These are phyloP conservation scores for Halophytophthora polymorphica DNA, from an alignment of 352 stramenopile genomes.

Conservation along the genomic window DNA sequence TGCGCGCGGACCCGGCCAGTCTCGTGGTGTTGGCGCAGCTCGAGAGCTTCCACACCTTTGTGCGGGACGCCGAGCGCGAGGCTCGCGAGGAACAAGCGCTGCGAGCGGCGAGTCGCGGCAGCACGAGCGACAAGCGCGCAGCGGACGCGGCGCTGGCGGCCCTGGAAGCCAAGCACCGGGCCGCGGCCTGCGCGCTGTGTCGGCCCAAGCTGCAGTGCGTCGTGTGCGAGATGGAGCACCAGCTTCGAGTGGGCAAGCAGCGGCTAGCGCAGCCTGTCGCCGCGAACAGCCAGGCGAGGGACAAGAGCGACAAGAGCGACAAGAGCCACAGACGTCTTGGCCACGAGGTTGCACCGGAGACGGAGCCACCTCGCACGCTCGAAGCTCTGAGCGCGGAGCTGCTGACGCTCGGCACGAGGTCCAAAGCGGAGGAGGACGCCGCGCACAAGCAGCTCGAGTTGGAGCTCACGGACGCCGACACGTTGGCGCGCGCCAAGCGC, in stretches of 20 bases:
- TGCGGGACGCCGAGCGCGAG: conserved; percentile 19
- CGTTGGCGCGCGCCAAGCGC: conserved; percentile 25
- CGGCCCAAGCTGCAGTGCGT: conserved; percentile 24
- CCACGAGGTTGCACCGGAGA: conserved; percentile 4
- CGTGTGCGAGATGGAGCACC: conserved; percentile 29
- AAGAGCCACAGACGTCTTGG: conserved; percentile 1
- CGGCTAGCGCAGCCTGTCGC: conserved; percentile 2
- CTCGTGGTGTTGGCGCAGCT: conserved; percentile 54
- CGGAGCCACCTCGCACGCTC: conserved; percentile 12
- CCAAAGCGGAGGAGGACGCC: conserved; percentile 37
- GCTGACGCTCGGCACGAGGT: conserved; percentile 28
- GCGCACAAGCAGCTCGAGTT: conserved; percentile 27
- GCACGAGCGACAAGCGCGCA: conserved; percentile 19
- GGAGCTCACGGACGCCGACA: conserved; percentile 26
- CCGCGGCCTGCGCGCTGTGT: conserved; percentile 24
- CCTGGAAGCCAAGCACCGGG: conserved; percentile 18
- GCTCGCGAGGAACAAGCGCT: conserved; percentile 12
- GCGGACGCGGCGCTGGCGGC: conserved; percentile 20
- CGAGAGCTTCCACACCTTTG: conserved; percentile 64
- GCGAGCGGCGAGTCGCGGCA: conserved; percentile 9
- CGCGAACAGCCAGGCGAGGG: not conserved
- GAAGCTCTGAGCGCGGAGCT: conserved; percentile 32
- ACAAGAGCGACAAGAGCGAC: conserved; percentile 1
- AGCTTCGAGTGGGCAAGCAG: conserved; percentile 13
- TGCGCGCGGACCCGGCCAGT: conserved; percentile 46